Evolutionary conservation across 306 rosid genomes (phyloP), one percentile per base, ranked within the genome.

Genomic region (Vicia villosa): DNA sequence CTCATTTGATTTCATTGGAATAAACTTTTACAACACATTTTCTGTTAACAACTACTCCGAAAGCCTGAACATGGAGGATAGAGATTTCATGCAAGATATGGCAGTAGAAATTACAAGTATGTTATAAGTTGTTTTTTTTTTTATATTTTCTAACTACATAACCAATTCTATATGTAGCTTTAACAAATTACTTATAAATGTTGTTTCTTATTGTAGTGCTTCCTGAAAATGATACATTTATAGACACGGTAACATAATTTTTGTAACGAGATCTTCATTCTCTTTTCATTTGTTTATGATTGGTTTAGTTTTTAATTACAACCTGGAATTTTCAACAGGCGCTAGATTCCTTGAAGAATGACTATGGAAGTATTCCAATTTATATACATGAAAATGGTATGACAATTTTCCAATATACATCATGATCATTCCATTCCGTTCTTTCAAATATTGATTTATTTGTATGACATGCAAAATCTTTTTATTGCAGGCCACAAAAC

Each of bases 311-410:
- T 79, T 70, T 81, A 11, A 47, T 60, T 42, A 57, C 66, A 10
- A 49, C 83, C 0, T 51, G 55, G 80, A 79, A 56, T 60, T 66
- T 85, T 72, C 49, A 58, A 80, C 51, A 16, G 30, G 0, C 74
- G 42, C 16, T 85, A 26, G 75, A 83, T 51, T 76, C 55, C 7
- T 8, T 83, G 56, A 81, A 83, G 81, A 78, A 81, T 4, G 14
- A 13, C 57, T 83, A 74, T 57, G 86, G 81, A n/a, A 72, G 83
- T 49, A 40, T 85, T 74, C 81, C 79, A 15, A 40, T 73, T 47
- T 85, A 82, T 78, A 83, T 87, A 63, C 83, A 85, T 5, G 89
- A 87, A 83, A 87, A 73, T 76, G 89, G 85, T 87, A 64, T 11
- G 28, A 0, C 8, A 9, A 12, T 46, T 10, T 79, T 74, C 30